A percentile compares a stretch with the other conserved stretches of the same genome.
These are phyloP conservation scores for Alternaria alternata DNA, from an alignment of 2,329 filamentous ascomycete species.

Conservation along the genomic window DNA sequence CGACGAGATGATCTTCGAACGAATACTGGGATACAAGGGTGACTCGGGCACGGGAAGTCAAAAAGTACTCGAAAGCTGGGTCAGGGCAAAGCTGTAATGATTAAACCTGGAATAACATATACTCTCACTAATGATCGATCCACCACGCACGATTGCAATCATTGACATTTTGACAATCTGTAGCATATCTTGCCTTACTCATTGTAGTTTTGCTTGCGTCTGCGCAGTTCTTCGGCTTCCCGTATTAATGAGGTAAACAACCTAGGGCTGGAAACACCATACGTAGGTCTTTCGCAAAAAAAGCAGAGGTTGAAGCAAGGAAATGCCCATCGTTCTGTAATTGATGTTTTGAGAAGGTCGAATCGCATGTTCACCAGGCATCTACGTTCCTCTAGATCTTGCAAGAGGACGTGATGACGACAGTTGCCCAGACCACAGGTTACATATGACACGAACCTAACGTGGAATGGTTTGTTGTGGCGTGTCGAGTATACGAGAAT, in stretches of 20 bases:
- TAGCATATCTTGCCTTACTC: not conserved
- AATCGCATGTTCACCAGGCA: not conserved
- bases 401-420: not conserved
- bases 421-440: not conserved
- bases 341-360: not conserved
- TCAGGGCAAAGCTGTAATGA: conserved; percentile 46
- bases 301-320: not conserved
- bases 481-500: conserved; percentile 3
- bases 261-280: not conserved
- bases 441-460: not conserved
- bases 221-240: no score
- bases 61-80: conserved; percentile 50
- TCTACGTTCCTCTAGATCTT: not conserved
- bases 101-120: not conserved
- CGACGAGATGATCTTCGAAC: conserved; percentile 54
- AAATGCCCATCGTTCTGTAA: not conserved
- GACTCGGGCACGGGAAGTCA: conserved; percentile 48
- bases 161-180: not conserved
- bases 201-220: not conserved
- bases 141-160: not conserved
- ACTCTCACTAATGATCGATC: not conserved
- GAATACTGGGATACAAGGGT: conserved; percentile 50
- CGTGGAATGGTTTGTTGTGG: not conserved
- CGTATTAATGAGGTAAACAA: not conserved
- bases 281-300: not conserved